A percentile compares a stretch with the other conserved stretches of the same genome.
These are phyloP conservation scores for Coelastrella sp. DNA, from an alignment of 139 green algal genomes.

Conservation along the genomic window DNA sequence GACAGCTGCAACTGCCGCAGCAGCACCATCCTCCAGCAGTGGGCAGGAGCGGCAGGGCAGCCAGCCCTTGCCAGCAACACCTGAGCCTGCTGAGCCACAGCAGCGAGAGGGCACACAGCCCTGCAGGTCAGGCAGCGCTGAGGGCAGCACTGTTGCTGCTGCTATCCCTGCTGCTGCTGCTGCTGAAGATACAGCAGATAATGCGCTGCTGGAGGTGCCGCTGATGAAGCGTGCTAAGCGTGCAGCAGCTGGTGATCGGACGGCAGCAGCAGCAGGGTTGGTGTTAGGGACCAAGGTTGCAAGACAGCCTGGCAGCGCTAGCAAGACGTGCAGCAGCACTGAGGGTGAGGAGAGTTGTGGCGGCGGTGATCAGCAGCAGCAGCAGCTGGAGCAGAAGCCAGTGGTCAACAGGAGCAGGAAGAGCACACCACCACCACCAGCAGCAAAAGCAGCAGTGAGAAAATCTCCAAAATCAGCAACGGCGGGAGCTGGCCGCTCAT, in stretches of 20 bases:
- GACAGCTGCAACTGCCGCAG: constrained; percentile 16
- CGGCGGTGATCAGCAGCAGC: no score
- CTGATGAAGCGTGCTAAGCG: constrained; percentile 18
- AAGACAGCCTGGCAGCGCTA: neutral
- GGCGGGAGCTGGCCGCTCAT: no score
- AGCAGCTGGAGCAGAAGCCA: no score
- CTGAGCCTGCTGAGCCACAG: neutral
- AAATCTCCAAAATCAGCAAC: no score
- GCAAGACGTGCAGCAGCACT: neutral
- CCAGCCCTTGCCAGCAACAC: neutral
- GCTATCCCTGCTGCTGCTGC: neutral
- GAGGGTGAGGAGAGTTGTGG: no score
- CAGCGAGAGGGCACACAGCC: constrained; percentile 1
- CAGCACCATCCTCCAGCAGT: neutral
- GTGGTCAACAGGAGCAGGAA: no score
- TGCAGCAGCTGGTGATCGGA: neutral
- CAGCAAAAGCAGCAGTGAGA: no score
- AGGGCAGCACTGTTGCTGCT: neutral
- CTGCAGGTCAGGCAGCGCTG: neutral
- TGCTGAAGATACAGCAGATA: neutral
- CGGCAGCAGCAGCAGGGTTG: constrained; percentile 10
- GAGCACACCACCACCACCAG: no score
- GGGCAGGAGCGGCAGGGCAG: neutral
- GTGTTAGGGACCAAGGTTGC: neutral
- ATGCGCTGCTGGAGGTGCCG: neutral